Evolutionary conservation across 371 early-diverging fungal species (phyloP), one percentile per base, ranked within the genome.

Genomic region (Mortierella sp.): DNA sequence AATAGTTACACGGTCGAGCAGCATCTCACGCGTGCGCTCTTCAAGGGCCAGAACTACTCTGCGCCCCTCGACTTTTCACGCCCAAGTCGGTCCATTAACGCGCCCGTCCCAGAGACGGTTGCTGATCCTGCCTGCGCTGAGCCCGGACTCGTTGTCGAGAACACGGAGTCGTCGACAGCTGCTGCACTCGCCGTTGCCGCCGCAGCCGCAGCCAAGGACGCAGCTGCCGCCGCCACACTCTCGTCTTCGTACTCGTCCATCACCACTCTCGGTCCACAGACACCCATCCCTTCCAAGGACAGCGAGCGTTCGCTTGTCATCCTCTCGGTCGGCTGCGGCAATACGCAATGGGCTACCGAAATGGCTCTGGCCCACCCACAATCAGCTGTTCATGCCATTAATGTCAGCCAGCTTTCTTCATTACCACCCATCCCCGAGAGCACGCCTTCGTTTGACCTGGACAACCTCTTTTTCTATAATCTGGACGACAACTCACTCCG

Each of bases 11-110:
- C 77, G 47, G 62, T 65, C 29, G 77, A 71, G 50, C 77, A 77
- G 18, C 72, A 77, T 58, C 64, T 77, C 55, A 62, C 68, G n/a
- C 72, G 77, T 7, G 53, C 77, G 6, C 55, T 71, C 28, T 77
- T 61, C 69, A 68, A 71, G 46, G 77, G 77, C 45, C 77, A 77
- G 47, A 77, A 77, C 59, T 77, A 77, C 66, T 77, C 77, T 61
- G 77, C 77, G 30, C 77, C 77, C 21, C 72, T 77, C 43, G 72
- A 77, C 66, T 77, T 77, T 59, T 71, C 72, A 19, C 25, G 53
- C 50, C 19, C 12, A 37, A 37, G 37, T 9, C 37, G 37, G 37
- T 37, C 37, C 37, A 37, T 37, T 37, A 37, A 37, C 37, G 37
- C 37, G 37, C 37, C n/a, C n/a, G n/a, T n/a, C n/a, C n/a, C 37